Evolutionary conservation across 805 yeast genomes (phyloP).

Genomic region (Candida awuae): DNA sequence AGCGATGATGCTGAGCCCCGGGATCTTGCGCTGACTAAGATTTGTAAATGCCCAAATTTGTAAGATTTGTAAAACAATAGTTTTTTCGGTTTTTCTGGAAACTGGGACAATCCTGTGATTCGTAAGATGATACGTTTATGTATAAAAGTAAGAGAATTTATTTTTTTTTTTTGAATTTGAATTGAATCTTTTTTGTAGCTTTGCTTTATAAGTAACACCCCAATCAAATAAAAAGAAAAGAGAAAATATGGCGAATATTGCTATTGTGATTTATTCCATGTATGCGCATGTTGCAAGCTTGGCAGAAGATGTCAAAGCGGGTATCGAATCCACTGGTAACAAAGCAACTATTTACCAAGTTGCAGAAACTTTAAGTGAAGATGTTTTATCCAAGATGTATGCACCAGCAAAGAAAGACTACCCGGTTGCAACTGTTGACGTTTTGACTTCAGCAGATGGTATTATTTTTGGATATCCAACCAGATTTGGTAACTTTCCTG

Average conservation of each 20-base stretch:
- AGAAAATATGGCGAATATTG: conserved; percentile 17
- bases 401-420: conserved; percentile 58
- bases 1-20: not conserved
- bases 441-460: conserved; percentile 66
- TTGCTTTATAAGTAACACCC: too few relatives aligned
- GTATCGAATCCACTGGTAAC: conserved; percentile 63
- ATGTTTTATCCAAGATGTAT: conserved; percentile 45
- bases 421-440: conserved; percentile 58
- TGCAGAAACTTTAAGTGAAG: conserved; percentile 63
- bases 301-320: conserved; percentile 61
- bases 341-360: conserved; percentile 65
- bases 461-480: conserved; percentile 82
- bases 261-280: conserved; percentile 58
- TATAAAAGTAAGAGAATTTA: too few relatives aligned
- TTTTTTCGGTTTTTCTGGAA: not conserved
- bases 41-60: too few relatives aligned
- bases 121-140: too few relatives aligned
- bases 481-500: conserved; percentile 73
- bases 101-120: too few relatives aligned
- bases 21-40: conserved; percentile 1
- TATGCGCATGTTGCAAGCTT: conserved; percentile 68
- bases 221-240: not conserved
- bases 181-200: too few relatives aligned
- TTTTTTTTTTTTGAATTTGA: not conserved
- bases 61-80: not conserved